A percentile compares a stretch with the other conserved stretches of the same genome.
These are phyloP conservation scores for Hydnomerulius pinastri DNA, from an alignment of 768 basidiomycete species.

Conservation along the genomic window DNA sequence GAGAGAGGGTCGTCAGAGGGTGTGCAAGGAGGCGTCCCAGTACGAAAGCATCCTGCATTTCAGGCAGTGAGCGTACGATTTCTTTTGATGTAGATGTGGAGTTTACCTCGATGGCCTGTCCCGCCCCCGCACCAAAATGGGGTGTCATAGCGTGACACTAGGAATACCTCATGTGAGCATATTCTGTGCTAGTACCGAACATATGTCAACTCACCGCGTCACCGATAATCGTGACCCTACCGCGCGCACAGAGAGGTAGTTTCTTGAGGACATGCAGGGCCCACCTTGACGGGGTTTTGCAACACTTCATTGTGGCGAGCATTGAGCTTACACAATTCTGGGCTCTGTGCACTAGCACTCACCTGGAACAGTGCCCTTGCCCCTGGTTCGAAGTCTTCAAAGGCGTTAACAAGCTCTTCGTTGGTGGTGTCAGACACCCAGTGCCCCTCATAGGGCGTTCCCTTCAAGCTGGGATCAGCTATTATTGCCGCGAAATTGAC, in stretches of 20 bases:
- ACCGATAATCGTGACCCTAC: constrained; percentile 47
- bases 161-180: not conserved
- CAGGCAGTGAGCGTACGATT: too few species aligned
- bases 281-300: constrained; percentile 43
- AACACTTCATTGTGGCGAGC: constrained; percentile 25
- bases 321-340: not conserved
- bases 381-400: constrained; percentile 40
- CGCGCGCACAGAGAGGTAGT: constrained; percentile 40
- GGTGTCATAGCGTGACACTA: constrained; percentile 30
- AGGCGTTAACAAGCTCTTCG: constrained; percentile 36
- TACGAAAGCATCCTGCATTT: constrained; percentile 24
- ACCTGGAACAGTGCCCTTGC: constrained; percentile 33
- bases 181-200: too few species aligned
- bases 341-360: not conserved
- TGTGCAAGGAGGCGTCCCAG: constrained; percentile 21
- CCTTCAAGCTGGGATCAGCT: constrained; percentile 29
- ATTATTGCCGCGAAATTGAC: constrained; percentile 39
- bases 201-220: constrained; percentile 42
- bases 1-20: constrained; percentile 8
- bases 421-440: constrained; percentile 30
- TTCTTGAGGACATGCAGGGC: constrained; percentile 44
- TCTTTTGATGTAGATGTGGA: not conserved
- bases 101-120: constrained; percentile 28
- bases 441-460: constrained; percentile 32
- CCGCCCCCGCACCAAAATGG: constrained; percentile 24